Conservation (phyloP, 2,329 filamentous ascomycete genomes). For the Cordyceps farinosa region DNA sequence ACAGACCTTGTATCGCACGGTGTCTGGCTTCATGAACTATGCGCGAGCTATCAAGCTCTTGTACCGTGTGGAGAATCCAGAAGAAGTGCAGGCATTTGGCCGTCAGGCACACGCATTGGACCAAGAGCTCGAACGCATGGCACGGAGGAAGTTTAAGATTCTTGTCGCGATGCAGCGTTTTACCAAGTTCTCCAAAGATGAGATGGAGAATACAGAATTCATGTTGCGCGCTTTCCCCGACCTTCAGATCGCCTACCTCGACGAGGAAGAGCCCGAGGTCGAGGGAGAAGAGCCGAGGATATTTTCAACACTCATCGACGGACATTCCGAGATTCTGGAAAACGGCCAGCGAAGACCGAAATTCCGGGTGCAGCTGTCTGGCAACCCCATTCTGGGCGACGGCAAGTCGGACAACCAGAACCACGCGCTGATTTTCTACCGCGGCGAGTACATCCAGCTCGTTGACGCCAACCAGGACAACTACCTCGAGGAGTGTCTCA, state of each 20-base stretch:
- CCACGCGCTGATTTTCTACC: slow-evolving; percentile 96
- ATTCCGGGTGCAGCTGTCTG: slow-evolving; percentile 94
- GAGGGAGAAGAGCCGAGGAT: slow-evolving; percentile 94
- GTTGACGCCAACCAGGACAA: slow-evolving; percentile 99
- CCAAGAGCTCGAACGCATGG: slow-evolving; percentile 96
- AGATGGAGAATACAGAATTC: slow-evolving; percentile 99
- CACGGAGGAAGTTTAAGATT: slow-evolving; percentile 97
- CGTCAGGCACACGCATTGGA: slow-evolving; percentile 98
- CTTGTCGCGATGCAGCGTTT: slow-evolving; percentile 98
- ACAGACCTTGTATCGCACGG: slow-evolving; percentile 94
- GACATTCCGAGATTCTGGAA: slow-evolving; percentile 96
- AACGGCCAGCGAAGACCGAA: slow-evolving; percentile 95
- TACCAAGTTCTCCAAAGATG: slow-evolving; percentile 98
- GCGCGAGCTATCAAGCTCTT: slow-evolving; percentile 97
- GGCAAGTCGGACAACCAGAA: slow-evolving; percentile 99
- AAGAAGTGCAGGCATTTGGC: slow-evolving; percentile 95
- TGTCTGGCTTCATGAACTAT: slow-evolving; percentile 99
- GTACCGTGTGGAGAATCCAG: slow-evolving; percentile 97
- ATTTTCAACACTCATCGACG: slow-evolving; percentile 93
- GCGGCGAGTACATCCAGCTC: slow-evolving; percentile 97
- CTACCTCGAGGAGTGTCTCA: slow-evolving; percentile 96
- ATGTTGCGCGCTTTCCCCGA: slow-evolving; percentile 94
- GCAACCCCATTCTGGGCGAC: slow-evolving; percentile 96
- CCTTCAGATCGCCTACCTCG: slow-evolving; percentile 94
- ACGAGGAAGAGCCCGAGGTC: slow-evolving; percentile 82